phyloP scores from a whole-genome alignment of 2,329 filamentous ascomycete genomes.

The Leptographium procerum region DNA sequence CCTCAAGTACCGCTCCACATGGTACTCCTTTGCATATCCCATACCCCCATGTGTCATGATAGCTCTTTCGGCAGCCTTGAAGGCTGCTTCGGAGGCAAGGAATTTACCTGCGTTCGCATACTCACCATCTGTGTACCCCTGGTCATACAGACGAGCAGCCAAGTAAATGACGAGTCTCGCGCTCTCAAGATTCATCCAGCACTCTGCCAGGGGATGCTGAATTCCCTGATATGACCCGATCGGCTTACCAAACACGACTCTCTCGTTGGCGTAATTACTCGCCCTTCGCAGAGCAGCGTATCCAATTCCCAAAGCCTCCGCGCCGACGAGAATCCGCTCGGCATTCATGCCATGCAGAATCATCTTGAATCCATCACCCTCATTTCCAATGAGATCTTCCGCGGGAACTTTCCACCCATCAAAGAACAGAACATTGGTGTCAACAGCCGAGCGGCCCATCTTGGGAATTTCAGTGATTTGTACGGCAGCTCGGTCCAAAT shows the following conservation, averaged over 20 bases:
- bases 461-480: conserved; percentile 66
- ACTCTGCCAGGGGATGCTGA: conserved; percentile 52
- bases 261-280: conserved; percentile 53
- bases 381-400: conserved; percentile 54
- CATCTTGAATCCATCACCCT: conserved; percentile 69
- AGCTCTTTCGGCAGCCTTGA: conserved; percentile 48
- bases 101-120: conserved; percentile 55
- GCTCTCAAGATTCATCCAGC: conserved; percentile 53
- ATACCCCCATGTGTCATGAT: conserved; percentile 50
- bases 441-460: conserved; percentile 72
- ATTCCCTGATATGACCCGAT: conserved; percentile 58
- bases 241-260: conserved; percentile 50
- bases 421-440: conserved; percentile 82
- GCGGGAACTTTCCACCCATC: conserved; percentile 61
- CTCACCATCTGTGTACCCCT: background rate
- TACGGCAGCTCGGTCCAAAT: conserved; percentile 52
- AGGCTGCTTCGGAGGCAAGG: conserved; percentile 52
- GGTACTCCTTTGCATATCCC: conserved; percentile 54
- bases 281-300: conserved; percentile 58
- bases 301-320: conserved; percentile 68
- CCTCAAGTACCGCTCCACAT: conserved; percentile 52
- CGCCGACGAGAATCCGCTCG: conserved; percentile 62
- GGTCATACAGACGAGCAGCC: conserved; percentile 50
- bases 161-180: conserved; percentile 55
- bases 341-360: conserved; percentile 73